Percentiles rank a stretch among this genome's conserved stretches.
phyloP scores from a whole-genome alignment of 208 protist species.

The Leishmania braziliensis region DNA sequence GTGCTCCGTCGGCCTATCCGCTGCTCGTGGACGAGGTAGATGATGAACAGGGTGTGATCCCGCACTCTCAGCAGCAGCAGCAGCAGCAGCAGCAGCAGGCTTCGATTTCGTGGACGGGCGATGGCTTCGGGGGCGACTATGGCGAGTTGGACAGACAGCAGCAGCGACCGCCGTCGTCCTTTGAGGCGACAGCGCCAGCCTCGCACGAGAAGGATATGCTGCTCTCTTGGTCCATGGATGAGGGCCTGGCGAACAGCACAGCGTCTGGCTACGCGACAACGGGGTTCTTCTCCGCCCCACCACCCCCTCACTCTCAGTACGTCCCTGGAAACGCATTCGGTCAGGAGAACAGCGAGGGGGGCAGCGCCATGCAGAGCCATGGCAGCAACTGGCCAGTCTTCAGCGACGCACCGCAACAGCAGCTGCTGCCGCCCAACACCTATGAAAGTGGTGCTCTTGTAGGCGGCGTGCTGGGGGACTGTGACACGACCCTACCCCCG shows the following conservation, averaged over 20 bases:
- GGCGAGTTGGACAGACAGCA: neutral
- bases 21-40: constrained; percentile 23
- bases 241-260: constrained; percentile 13
- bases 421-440: neutral
- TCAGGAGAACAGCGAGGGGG: neutral
- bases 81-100: constrained; percentile 8
- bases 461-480: constrained; percentile 15
- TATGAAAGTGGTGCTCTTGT: neutral
- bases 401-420: neutral
- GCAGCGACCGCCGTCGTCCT: neutral
- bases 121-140: neutral
- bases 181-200: neutral
- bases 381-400: neutral
- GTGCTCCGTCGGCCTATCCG: constrained; percentile 13
- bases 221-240: constrained; percentile 25
- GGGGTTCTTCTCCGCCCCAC: neutral
- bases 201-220: constrained; percentile 13
- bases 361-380: neutral
- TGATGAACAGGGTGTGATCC: constrained; percentile 10
- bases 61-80: neutral
- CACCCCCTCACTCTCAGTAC: neutral
- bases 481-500: too few relatives aligned
- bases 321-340: neutral
- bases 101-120: neutral
- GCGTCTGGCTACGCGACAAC: neutral